A percentile compares a stretch with the other conserved stretches of the same genome.
Conservation (phyloP, 73 alveolate species). For the Symbiodinium pilosum region DNA sequence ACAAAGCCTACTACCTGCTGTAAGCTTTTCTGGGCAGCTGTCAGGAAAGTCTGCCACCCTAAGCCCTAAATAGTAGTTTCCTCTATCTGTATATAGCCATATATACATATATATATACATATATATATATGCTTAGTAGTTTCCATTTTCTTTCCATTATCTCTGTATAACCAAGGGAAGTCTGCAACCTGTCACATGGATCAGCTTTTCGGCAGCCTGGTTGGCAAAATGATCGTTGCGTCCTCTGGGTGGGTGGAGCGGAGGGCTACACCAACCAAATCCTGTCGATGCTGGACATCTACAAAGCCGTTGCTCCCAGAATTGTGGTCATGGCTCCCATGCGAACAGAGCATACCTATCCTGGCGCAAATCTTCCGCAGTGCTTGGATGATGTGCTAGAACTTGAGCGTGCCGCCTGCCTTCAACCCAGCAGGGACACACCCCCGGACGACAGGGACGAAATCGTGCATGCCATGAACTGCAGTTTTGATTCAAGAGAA, state of each 20-base stretch:
- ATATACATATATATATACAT: too few species aligned
- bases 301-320: not conserved
- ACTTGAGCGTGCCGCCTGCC: not conserved
- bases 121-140: not conserved
- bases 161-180: too few species aligned
- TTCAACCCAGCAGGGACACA: not conserved
- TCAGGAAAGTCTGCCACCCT: not conserved
- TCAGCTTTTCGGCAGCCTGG: not conserved
- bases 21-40: too few species aligned
- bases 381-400: slow-evolving; percentile 8
- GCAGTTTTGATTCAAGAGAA: slow-evolving; percentile 6
- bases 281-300: not conserved
- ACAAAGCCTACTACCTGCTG: too few species aligned
- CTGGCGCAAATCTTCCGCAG: not conserved
- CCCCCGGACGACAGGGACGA: slow-evolving; percentile 3
- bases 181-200: not conserved
- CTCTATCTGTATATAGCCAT: not conserved
- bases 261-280: slow-evolving; percentile 54
- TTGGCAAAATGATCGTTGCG: slow-evolving; percentile 6
- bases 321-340: slow-evolving; percentile 26
- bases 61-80: not conserved
- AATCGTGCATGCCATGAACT: slow-evolving; percentile 3
- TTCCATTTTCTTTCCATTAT: not conserved
- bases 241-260: slow-evolving; percentile 25
- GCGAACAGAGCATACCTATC: slow-evolving; percentile 16